These are phyloP conservation scores for Mycocentrospora acerina DNA, from an alignment of 2,329 filamentous ascomycete genomes.

Conservation along the genomic window DNA sequence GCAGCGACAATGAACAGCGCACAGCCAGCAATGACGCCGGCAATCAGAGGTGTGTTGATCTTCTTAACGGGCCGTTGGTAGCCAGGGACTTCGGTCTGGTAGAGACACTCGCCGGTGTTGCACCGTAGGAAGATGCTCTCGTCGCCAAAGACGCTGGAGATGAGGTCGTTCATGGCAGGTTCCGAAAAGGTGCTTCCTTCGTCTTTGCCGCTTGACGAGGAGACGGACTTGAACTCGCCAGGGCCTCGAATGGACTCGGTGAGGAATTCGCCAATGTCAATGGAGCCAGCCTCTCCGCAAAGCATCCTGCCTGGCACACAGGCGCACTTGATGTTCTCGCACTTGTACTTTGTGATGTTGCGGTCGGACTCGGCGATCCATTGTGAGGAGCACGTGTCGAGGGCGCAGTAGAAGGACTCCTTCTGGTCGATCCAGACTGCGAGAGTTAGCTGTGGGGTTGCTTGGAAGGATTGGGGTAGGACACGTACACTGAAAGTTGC, in stretches of 20 bases:
- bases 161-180: constrained; percentile 88
- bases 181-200: constrained; percentile 85
- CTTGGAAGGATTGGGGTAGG: not conserved
- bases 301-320: constrained; percentile 92
- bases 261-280: constrained; percentile 90
- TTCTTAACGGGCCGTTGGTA: constrained; percentile 85
- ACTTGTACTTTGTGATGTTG: constrained; percentile 84
- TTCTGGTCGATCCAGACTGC: constrained; percentile 89
- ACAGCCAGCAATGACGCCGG: constrained; percentile 83
- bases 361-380: constrained; percentile 67
- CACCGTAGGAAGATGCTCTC: constrained; percentile 83
- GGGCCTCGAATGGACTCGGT: constrained; percentile 81
- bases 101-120: constrained; percentile 85
- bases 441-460: constrained; percentile 25
- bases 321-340: constrained; percentile 79
- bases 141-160: constrained; percentile 87
- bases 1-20: constrained; percentile 87
- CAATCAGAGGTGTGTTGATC: constrained; percentile 96
- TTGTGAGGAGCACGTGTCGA: constrained; percentile 76
- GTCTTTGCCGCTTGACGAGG: constrained; percentile 58
- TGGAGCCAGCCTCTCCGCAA: constrained; percentile 85
- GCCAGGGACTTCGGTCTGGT: constrained; percentile 88
- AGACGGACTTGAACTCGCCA: constrained; percentile 74
- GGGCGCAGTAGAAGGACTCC: constrained; percentile 94
- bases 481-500: constrained; percentile 87